phyloP scores from a whole-genome alignment of 1,284 basidiomycete genomes.

The Leccinum solheimii region DNA sequence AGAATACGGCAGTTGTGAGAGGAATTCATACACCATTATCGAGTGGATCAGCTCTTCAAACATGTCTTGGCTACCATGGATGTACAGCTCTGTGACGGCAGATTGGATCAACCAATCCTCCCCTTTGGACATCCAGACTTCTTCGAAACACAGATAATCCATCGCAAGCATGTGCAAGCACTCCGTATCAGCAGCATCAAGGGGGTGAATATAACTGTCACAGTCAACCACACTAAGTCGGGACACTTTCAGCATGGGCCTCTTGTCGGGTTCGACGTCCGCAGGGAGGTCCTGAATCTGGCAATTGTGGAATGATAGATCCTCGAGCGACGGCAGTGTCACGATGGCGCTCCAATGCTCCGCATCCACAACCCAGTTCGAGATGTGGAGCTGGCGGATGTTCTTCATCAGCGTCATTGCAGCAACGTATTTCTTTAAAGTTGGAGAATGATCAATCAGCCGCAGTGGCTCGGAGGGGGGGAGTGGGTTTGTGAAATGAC shows the following conservation, averaged over 20 bases:
- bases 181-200: background rate
- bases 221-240: background rate
- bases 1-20: background rate
- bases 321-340: background rate
- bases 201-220: background rate
- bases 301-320: background rate
- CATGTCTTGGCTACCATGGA: background rate
- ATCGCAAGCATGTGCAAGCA: background rate
- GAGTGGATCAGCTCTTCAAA: background rate
- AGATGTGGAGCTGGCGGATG: background rate
- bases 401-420: background rate
- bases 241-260: background rate
- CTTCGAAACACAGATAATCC: background rate
- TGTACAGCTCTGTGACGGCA: background rate
- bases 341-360: background rate
- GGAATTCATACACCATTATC: background rate
- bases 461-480: too few species aligned
- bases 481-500: background rate
- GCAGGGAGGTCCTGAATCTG: background rate
- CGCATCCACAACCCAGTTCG: background rate
- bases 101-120: background rate
- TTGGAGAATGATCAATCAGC: background rate
- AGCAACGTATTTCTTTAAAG: background rate
- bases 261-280: background rate
- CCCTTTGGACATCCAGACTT: background rate